These are phyloP conservation scores for Penicillium ochrochloron DNA, from an alignment of 495 filamentous ascomycete species.

Conservation along the genomic window DNA sequence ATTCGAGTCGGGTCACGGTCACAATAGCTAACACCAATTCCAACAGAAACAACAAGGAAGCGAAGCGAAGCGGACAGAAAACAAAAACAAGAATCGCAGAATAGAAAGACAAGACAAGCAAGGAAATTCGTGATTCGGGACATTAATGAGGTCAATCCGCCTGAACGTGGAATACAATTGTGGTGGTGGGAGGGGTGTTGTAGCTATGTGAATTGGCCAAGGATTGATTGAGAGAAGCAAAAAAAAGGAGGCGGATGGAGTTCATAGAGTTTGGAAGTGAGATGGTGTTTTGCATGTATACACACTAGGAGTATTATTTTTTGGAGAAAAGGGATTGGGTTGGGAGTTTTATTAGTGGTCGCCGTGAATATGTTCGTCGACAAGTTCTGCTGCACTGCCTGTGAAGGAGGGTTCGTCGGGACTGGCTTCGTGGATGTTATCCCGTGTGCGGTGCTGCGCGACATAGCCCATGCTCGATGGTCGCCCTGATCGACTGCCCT, in stretches of 20 bases:
- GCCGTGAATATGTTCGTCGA: slow-evolving; percentile 36
- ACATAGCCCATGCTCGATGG: slow-evolving; percentile 75
- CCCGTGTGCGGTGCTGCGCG: slow-evolving; percentile 65
- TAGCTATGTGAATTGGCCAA: neutral
- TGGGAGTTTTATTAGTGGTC: slow-evolving; percentile 15
- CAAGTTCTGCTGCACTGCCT: slow-evolving; percentile 56
- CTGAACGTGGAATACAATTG: slow-evolving; percentile 21
- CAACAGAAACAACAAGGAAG: neutral
- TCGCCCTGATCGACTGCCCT: slow-evolving; percentile 54
- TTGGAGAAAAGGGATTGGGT: neutral
- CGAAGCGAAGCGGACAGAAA: neutral
- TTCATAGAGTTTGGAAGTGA: neutral
- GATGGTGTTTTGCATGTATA: slow-evolving; percentile 9
- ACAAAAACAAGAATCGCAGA: slow-evolving; percentile 15
- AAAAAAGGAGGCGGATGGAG: neutral
- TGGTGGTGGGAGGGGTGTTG: neutral
- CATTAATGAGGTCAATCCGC: slow-evolving; percentile 32
- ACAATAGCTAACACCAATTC: too few relatives aligned
- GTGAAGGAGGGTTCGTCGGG: slow-evolving; percentile 56
- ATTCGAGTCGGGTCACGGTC: neutral
- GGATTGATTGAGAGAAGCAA: neutral
- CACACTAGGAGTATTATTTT: slow-evolving; percentile 11
- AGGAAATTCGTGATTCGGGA: slow-evolving; percentile 45
- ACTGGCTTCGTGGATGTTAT: slow-evolving; percentile 62
- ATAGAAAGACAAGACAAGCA: slow-evolving; percentile 31